Evolutionary conservation across 371 early-diverging fungal genomes (phyloP).

Genomic region (Mucor mucedo): DNA sequence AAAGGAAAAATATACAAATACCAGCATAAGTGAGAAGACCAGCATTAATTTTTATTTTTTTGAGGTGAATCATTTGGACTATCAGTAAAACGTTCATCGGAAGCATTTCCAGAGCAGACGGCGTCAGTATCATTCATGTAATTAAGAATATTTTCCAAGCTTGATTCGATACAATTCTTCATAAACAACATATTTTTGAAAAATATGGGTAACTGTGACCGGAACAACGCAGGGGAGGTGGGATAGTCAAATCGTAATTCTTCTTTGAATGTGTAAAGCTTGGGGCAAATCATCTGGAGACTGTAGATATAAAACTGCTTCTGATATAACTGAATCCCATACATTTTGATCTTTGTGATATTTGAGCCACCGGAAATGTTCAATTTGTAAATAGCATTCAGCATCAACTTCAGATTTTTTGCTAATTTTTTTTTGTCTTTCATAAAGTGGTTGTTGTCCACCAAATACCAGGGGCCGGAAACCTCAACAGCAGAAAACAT

Average conservation of each 20-base stretch:
- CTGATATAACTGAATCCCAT: slow-evolving; percentile 1
- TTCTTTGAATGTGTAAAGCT: slow-evolving; percentile 4
- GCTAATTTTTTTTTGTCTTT: slow-evolving; percentile 11
- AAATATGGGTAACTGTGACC: no score
- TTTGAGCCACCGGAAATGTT: background rate
- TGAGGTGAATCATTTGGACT: no score
- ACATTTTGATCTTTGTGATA: slow-evolving; percentile 10
- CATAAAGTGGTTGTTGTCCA: background rate
- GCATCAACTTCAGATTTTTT: slow-evolving; percentile 6
- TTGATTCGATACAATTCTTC: no score
- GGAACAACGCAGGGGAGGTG: background rate
- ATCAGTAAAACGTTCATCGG: no score
- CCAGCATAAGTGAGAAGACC: no score
- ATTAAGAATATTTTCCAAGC: no score
- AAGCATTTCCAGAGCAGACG: no score
- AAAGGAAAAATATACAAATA: no score
- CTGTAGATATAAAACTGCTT: slow-evolving; percentile 8
- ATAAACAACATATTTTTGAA: no score
- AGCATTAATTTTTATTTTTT: no score
- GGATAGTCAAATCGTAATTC: slow-evolving; percentile 1
- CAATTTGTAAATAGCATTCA: background rate
- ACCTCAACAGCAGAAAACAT: slow-evolving; percentile 3
- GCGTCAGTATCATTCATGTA: no score
- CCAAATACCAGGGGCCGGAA: slow-evolving; percentile 10
- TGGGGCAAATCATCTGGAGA: slow-evolving; percentile 7